Evolutionary conservation across 176 grass and related monocot genomes (phyloP), one percentile per base, ranked within the genome.

Genomic region (Aegilops tauschii): DNA sequence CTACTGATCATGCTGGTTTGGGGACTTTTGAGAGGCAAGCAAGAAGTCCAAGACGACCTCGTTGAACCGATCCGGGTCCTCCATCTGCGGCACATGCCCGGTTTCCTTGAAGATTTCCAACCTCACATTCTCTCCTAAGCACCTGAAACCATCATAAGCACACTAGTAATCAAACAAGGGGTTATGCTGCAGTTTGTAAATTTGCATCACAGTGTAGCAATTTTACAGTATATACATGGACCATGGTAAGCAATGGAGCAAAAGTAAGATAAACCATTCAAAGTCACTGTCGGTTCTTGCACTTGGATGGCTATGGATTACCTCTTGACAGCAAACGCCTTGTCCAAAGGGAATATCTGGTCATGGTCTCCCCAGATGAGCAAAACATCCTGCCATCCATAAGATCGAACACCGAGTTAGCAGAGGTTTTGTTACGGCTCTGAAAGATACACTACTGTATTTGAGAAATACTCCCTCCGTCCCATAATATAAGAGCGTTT

Each of bases 341-440:
- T 94, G 0, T 84, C 89, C 82, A 97, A n/a, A 54, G 90, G 92
- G 74, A 94, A 97, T 63, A 94, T 93, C 36, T 88, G 89, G 67
- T 96, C 94, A 37, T 90, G 87, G 34, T 93, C 92, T 75, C 94
- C 94, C 94, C 94, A 93, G 28, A 97, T 40, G 1, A 92, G 87
- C 30, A 97, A 81, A 74, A 97, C 76, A 73, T 93, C 87, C 92
- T 96, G 69, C 17, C 28, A 20, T 72, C 35, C 49, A 39, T 39
- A 14, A 63, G 5, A 50, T 63, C 47, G 77, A 4, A 45, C 47
- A 11, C 47, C 20, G 0, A 79, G 7, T 50, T 9, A 10, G 17
- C 13, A 17, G 23, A 71, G 12, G 36, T 0, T 69, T 61, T 77
- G 4, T 59, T 50, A 4, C 1, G 12, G 34, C 13, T 73, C 69